phyloP scores from a whole-genome alignment of 352 stramenopile genomes.

The Elongisporangium undulatum region DNA sequence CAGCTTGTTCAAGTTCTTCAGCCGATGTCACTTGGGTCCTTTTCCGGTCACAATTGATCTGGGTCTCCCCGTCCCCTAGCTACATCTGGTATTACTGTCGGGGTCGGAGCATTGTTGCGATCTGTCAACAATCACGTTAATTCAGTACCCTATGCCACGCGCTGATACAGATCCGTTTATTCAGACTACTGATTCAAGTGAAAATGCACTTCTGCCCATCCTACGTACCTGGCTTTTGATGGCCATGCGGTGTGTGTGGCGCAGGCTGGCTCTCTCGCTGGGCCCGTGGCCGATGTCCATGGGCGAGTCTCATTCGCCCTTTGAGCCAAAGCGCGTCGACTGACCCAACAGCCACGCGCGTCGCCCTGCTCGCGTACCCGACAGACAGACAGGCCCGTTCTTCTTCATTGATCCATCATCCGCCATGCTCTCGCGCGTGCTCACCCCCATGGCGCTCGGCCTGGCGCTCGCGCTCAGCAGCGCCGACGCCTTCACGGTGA shows the following conservation, averaged over 20 bases:
- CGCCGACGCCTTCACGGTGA: constrained; percentile 30
- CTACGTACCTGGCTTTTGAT: background rate
- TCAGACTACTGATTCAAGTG: background rate
- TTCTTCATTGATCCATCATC: background rate
- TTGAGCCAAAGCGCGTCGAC: background rate
- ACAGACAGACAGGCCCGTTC: background rate
- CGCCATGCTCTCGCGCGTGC: constrained; percentile 24
- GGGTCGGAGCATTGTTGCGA: background rate
- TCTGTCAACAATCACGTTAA: background rate
- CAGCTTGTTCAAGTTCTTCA: background rate
- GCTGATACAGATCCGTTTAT: background rate
- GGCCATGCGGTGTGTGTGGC: background rate
- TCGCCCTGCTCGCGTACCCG: background rate
- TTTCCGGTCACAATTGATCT: background rate
- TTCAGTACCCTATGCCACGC: background rate
- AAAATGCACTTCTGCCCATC: background rate
- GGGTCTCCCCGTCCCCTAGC: background rate
- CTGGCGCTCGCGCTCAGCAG: constrained; percentile 20
- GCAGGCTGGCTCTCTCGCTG: background rate
- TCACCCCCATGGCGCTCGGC: constrained; percentile 15
- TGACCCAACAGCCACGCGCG: background rate
- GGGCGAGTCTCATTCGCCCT: background rate
- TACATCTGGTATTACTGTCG: background rate
- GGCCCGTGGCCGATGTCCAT: background rate
- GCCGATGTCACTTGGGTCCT: background rate